A percentile compares a stretch with the other conserved stretches of the same genome.
These are phyloP conservation scores for Zygosaccharomyces gambellarensis DNA, from an alignment of 805 yeast species.

Conservation along the genomic window DNA sequence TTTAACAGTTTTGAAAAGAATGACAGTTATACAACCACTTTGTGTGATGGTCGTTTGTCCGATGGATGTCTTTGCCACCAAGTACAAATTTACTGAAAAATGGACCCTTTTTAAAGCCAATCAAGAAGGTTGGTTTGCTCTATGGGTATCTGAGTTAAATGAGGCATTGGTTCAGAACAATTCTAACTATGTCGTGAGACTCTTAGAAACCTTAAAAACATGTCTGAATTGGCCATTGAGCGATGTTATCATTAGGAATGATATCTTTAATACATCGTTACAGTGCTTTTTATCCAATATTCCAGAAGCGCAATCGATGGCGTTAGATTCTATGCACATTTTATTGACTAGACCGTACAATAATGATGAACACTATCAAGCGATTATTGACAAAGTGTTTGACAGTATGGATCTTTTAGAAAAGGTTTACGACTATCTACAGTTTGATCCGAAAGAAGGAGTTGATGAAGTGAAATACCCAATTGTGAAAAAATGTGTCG, in stretches of 20 bases:
- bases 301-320: constrained; percentile 68
- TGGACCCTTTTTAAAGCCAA: constrained; percentile 56
- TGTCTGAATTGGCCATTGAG: constrained; percentile 91
- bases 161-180: constrained; percentile 41
- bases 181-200: constrained; percentile 54
- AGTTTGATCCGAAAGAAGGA: constrained; percentile 55
- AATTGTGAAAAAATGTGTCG: constrained; percentile 82
- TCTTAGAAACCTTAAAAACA: constrained; percentile 79
- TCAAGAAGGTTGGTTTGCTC: constrained; percentile 78
- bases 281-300: constrained; percentile 53
- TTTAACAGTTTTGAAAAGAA: constrained; percentile 77
- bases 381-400: constrained; percentile 75
- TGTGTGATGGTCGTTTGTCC: constrained; percentile 83
- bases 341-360: constrained; percentile 75
- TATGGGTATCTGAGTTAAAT: constrained; percentile 58
- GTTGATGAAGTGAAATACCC: constrained; percentile 78
- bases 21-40: constrained; percentile 69
- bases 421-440: constrained; percentile 52
- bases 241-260: constrained; percentile 58
- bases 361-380: constrained; percentile 62
- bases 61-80: constrained; percentile 52
- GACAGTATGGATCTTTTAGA: constrained; percentile 69
- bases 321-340: constrained; percentile 87
- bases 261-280: constrained; percentile 61
- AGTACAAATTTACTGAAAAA: constrained; percentile 53